A percentile compares a stretch with the other conserved stretches of the same genome.
phyloP scores from a whole-genome alignment of 129 eudicot genomes.

The Gnaphalium uliginosum region DNA sequence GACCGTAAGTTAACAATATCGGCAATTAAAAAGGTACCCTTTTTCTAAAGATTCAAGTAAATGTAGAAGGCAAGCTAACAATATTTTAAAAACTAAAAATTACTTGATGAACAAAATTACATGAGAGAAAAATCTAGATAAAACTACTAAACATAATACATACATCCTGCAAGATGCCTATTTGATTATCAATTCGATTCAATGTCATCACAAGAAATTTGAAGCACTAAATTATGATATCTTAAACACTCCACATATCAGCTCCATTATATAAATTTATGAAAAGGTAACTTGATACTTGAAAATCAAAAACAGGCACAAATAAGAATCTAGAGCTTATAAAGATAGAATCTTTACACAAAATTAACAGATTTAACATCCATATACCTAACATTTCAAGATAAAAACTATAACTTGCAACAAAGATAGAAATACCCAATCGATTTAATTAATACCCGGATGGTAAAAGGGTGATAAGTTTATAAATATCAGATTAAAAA shows the following conservation, averaged over 20 bases:
- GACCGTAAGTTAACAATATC: not conserved
- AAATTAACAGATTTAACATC: not conserved
- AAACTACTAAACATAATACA: not conserved
- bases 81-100: not conserved
- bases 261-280: not conserved
- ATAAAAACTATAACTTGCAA: not conserved
- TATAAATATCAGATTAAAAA: not conserved
- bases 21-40: not conserved
- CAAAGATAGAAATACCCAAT: not conserved
- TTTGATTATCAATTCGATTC: not conserved
- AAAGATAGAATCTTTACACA: conserved; percentile 15
- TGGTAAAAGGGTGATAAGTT: not conserved
- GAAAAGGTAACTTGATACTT: not conserved
- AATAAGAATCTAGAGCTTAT: not conserved
- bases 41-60: not conserved
- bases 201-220: not conserved
- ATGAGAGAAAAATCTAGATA: not conserved
- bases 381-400: conserved; percentile 7
- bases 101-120: not conserved
- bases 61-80: not conserved
- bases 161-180: not conserved
- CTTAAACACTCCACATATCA: not conserved
- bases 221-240: not conserved
- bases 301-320: not conserved
- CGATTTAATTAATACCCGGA: conserved; percentile 3